Conservation (phyloP, 306 rosid species). For the Pyrus pyrifolia region DNA sequence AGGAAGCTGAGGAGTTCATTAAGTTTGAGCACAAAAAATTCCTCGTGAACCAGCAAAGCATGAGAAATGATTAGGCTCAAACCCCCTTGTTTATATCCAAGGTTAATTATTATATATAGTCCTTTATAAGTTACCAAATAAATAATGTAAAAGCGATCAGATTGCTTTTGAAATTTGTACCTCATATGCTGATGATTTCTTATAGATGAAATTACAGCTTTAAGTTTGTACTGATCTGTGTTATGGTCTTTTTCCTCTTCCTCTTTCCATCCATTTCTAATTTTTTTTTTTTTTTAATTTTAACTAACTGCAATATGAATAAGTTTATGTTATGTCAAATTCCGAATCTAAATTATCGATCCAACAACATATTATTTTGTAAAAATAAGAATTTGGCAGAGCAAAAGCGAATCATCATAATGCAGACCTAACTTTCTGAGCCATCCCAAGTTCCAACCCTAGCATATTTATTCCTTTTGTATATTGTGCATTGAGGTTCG, state of each 20-base stretch:
- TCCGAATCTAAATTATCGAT: accelerated
- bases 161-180: neutral
- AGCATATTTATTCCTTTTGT: too few relatives aligned
- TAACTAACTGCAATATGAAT: too few relatives aligned
- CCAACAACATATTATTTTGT: too few relatives aligned
- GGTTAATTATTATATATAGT: neutral
- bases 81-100: neutral
- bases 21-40: conserved; percentile 48
- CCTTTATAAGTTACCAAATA: neutral
- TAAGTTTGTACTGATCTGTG: neutral
- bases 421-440: neutral
- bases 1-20: conserved; percentile 61
- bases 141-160: conserved; percentile 4
- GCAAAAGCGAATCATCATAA: neutral
- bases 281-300: too few relatives aligned
- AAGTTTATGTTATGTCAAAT: too few relatives aligned
- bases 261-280: neutral
- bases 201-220: neutral
- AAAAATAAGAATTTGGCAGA: neutral
- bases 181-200: neutral
- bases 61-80: neutral
- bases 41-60: conserved; percentile 7
- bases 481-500: too few relatives aligned
- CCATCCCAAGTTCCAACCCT: neutral
- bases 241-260: neutral